Evolutionary conservation across 306 rosid genomes (phyloP).

Genomic region (Ziziphus jujuba): DNA sequence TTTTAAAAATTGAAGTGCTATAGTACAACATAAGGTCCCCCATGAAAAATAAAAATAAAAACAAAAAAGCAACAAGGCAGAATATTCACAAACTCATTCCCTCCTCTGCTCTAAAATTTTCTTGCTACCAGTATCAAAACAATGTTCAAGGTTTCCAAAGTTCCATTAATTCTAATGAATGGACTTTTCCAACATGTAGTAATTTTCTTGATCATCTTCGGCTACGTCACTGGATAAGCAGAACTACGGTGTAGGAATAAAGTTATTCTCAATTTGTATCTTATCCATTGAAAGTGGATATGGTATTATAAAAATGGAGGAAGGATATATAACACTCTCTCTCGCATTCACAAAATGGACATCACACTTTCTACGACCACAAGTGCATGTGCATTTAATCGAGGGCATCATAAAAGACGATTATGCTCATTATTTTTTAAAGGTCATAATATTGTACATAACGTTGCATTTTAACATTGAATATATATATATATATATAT

Average conservation of each 20-base stretch:
- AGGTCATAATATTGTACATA: constrained; percentile 1
- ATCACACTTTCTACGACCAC: background rate
- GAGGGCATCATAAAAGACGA: background rate
- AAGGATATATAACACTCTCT: constrained; percentile 12
- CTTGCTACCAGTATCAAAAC: too few species aligned
- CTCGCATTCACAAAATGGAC: constrained; percentile 24
- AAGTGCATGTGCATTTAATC: background rate
- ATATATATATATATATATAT: too few species aligned
- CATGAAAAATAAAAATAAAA: background rate
- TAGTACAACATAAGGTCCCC: background rate
- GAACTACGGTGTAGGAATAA: background rate
- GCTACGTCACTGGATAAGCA: too few species aligned
- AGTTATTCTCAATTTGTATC: constrained; percentile 11
- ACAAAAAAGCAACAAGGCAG: background rate
- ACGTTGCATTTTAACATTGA: constrained; percentile 7
- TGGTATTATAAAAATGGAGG: constrained; percentile 33
- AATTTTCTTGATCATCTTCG: too few species aligned
- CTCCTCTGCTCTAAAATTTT: background rate
- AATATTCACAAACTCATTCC: constrained; percentile 33
- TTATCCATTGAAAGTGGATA: constrained; percentile 49
- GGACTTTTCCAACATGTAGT: too few species aligned
- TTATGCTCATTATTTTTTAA: constrained; percentile 15
- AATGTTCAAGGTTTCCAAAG: too few species aligned
- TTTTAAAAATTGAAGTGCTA: too few species aligned
- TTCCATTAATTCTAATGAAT: too few species aligned